Percentiles rank a stretch among this genome's conserved stretches.
These are phyloP conservation scores for Saussurea involucrata DNA, from an alignment of 129 eudicot genomes.

Conservation along the genomic window DNA sequence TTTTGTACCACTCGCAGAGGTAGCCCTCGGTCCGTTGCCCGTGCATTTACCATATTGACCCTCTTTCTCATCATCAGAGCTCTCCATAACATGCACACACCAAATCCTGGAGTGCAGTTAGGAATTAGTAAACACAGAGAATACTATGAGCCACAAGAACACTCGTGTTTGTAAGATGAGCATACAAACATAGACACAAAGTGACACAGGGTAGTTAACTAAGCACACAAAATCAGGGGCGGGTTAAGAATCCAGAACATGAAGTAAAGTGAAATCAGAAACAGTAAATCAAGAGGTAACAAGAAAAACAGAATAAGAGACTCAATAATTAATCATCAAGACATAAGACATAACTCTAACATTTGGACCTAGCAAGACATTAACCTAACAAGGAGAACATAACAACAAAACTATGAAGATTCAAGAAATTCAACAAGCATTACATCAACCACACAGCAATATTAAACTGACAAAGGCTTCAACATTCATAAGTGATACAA, in stretches of 20 bases:
- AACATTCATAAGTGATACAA: not conserved
- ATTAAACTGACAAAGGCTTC: not conserved
- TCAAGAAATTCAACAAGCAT: no score
- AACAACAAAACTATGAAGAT: no score
- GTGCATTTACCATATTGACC: constrained; percentile 19
- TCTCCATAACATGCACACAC: constrained; percentile 40
- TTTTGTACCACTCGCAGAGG: constrained; percentile 27
- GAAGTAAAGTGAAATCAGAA: not conserved
- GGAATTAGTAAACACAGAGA: not conserved
- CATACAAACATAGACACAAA: not conserved
- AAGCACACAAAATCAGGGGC: not conserved
- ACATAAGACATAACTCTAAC: no score
- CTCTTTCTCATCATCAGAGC: constrained; percentile 50
- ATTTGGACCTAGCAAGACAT: no score
- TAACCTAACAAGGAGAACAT: no score
- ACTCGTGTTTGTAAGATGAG: not conserved
- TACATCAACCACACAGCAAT: no score
- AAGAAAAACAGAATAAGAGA: no score
- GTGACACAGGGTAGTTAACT: no score
- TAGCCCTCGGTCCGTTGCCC: constrained; percentile 21
- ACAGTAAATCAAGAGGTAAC: no score
- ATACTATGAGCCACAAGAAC: not conserved
- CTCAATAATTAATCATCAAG: no score
- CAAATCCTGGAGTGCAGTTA: constrained; percentile 12
- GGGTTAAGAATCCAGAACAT: not conserved